Evolutionary conservation across 306 rosid species (phyloP).

Genomic region (Cucurbita pepo): DNA sequence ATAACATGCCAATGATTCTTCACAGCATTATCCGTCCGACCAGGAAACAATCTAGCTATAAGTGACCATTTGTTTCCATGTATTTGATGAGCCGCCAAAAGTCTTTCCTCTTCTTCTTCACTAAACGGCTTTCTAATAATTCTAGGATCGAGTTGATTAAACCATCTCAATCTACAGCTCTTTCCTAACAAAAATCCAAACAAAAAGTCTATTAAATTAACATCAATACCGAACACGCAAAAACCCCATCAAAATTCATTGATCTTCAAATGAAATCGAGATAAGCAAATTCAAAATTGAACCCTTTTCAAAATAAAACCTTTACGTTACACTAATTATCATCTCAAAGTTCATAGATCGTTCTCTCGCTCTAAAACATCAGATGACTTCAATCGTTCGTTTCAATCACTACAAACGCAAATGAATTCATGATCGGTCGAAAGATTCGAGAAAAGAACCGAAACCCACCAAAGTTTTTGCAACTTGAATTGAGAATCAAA

Average conservation of each 20-base stretch:
- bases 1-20: constrained; percentile 98
- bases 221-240: not conserved
- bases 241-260: not conserved
- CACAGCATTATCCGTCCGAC: constrained; percentile 88
- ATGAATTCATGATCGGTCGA: not conserved
- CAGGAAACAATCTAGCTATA: constrained; percentile 77
- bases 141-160: constrained; percentile 89
- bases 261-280: not conserved
- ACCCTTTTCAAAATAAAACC: not conserved
- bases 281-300: not conserved
- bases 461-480: not conserved
- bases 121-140: constrained; percentile 80
- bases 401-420: not conserved
- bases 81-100: constrained; percentile 61
- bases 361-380: not conserved
- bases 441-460: not conserved
- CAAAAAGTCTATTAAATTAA: no score
- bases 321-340: not conserved
- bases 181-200: constrained; percentile 28
- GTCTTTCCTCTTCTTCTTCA: constrained; percentile 82
- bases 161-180: constrained; percentile 95
- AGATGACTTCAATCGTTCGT: no score
- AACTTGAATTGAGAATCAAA: not conserved
- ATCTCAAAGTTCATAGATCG: not conserved
- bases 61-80: constrained; percentile 98